Conservation (phyloP, 1,284 basidiomycete genomes). For the Rhodotorula sp. region DNA sequence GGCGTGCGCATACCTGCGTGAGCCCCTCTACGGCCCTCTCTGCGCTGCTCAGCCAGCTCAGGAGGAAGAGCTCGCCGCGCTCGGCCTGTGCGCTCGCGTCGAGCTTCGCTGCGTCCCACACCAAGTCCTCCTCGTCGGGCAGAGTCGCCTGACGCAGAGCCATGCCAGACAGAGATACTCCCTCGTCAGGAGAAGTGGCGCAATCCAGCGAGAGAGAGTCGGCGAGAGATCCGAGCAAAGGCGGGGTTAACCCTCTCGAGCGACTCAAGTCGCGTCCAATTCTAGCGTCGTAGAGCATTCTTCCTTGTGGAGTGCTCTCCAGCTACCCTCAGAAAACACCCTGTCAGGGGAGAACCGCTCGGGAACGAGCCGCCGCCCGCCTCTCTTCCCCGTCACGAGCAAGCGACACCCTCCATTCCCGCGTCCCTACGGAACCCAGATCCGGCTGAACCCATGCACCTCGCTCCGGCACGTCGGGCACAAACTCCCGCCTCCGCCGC, state of each 20-base stretch:
- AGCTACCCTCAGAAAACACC: too few relatives aligned
- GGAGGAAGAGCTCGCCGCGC: constrained; percentile 26
- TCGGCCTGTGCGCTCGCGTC: constrained; percentile 2
- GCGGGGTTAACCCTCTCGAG: too few relatives aligned
- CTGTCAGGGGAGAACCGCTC: too few relatives aligned
- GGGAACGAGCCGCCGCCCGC: too few relatives aligned
- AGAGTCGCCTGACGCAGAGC: neutral
- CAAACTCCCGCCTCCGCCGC: neutral
- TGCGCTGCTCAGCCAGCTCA: constrained; percentile 31
- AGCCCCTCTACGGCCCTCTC: constrained; percentile 20
- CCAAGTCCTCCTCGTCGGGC: constrained; percentile 12
- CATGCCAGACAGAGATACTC: neutral
- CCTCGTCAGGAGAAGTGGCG: too few relatives aligned
- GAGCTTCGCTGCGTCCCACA: constrained; percentile 6
- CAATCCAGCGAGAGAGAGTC: too few relatives aligned
- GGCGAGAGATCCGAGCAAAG: too few relatives aligned
- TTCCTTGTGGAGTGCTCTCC: too few relatives aligned
- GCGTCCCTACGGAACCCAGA: constrained; percentile 9
- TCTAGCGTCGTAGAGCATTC: too few relatives aligned
- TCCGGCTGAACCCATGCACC: constrained; percentile 30
- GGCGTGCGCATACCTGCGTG: constrained; percentile 11
- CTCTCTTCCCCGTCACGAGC: too few relatives aligned
- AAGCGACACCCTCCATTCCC: neutral
- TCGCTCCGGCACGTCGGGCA: constrained; percentile 36
- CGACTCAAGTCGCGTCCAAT: too few relatives aligned